Base-by-base conservation (phyloP, 163 green algal species). In the Chloromonas sp. region DNA sequence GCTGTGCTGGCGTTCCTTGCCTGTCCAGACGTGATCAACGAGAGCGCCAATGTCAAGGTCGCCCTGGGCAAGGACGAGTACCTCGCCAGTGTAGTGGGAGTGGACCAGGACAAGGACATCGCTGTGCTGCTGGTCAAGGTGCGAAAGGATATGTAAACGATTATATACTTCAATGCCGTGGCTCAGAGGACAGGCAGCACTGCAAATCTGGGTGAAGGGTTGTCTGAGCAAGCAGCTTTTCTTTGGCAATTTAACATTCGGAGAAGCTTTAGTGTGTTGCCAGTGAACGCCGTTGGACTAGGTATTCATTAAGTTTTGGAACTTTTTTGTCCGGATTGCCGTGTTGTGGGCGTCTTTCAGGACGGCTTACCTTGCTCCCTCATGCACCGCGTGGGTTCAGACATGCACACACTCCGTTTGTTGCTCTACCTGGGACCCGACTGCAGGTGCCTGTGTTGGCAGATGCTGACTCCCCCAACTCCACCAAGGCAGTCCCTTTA, bases 21-120 rank as follows among this genome's bases (percentile, higher is more conserved):
- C 1, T 71, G 3, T 81, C 11, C 79, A 82, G 79, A 82, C 13
- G 79, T 82, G 1, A 82, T 82, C 79, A 82, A 70, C 11, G 79
- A 82, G 59, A 82, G 79, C 60, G 79, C 79, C 14, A 82, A 71
- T 1, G 79, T 82, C 2, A 82, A 71, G 59, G 79, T 82, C 11
- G 71, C 79, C 1, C 13, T 82, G 79, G 79, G 79, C 58, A 70
- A 82, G 3, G 82, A 83, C 15, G 87, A 90, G 81, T 90, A 88
- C 78, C 70, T 77, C 0, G 89, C 89, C 0, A 87, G 85, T 5
- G 89, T 93, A 8, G 81, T 93, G 60, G 84, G 84, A 2, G 77
- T 87, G 0, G 90, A 93, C 70, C 83, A 86, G 11, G 90, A 93
- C 87, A 91, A 89, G 77, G 90, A 93, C 79, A 85, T 93, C 2